Base-by-base conservation (phyloP, 176 grass and related monocot genomes). In the Cymbopogon citratus region DNA sequence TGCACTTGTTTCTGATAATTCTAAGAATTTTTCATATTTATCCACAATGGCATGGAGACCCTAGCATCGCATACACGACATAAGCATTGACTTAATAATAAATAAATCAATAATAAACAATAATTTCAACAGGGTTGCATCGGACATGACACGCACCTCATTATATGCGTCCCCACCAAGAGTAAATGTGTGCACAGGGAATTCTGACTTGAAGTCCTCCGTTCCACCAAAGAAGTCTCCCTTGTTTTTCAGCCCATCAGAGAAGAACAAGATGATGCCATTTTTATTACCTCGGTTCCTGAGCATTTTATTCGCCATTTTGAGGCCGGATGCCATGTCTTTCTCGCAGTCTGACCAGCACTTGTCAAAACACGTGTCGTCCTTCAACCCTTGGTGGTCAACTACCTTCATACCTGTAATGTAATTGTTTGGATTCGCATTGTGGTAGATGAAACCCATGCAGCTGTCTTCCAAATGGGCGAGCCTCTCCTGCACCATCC, bases 221-320 rank as follows among this genome's bases (percentile, higher is more conserved):
- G 66, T 2, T 5, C 72, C 72, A 75, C 34, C 29, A 57, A 75
- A 75, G 72, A 75, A 75, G 28, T 75, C 72, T 5, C 28, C 72
- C 29, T 9, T 36, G 72, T 56, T 10, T 12, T 29, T 12, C 23
- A 52, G 1, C 2, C 43, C 71, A 16, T 73, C 69, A 8, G 69
- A 73, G 69, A 73, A 74, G 8, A 74, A 19, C 46, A 75, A 56
- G 28, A 75, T 75, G 12, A 14, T 35, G 48, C 72, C 9, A 0
- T 75, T 75, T 3, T 6, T 0, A 19, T 75, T 11, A 3, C 28
- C 46, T 0, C 44, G 72, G 9, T 75, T 33, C 7, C 10, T 36
- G 18, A 59, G n/a, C 45, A 76, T 35, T 39, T 25, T 61, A 40
- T 76, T 10, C 0, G 74, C 74, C 5, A 26, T 21, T 0, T 0